Evolutionary conservation across 306 rosid genomes (phyloP), one percentile per base, ranked within the genome.

Genomic region (Cucumis hystrix): DNA sequence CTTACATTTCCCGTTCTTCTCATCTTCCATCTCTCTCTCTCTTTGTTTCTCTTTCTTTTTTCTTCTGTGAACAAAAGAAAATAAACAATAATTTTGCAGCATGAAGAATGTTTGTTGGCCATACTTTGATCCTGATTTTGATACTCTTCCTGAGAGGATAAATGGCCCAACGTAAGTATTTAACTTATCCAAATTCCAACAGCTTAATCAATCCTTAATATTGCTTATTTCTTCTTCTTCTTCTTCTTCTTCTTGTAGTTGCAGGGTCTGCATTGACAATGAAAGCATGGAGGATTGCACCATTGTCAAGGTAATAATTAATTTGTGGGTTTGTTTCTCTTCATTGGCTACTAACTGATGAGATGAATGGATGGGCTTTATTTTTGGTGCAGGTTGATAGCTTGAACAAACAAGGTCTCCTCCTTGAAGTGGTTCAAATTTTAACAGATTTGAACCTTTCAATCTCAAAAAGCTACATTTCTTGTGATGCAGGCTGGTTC

Each of bases 91-190:
- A 57, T 80, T 81, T 37, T 66, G 83, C 85, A 89, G 88, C 79
- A 91, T 88, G 91, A 81, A 84, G 74, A 80, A 81, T 74, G 86
- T 89, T 68, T 89, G 87, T 77, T 87, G 80, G 87, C 96, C 96
- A 49, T 91, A 91, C 81, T 91, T 88, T 56, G 96, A 91, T 87
- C 96, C 96, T 57, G 91, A 91, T 23, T 91, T 87, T 67, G 92
- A 91, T 64, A 82, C 63, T 39, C 91, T 84, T 56, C 82, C 77
- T 11, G 92, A 91, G 77, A 86, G 97, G 75, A 81, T 91, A 51
- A 20, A 88, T 84, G 94, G 97, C 20, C 97, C 97, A 33, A 68
- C 82, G 97, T 89, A 82, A 80, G 94, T 73, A 39, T 49, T 61
- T 20, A 15, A 52, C 8, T 61, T 20, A 14, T 18, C 77, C 54